Evolutionary conservation across 139 green algal genomes (phyloP).

Genomic region (Tetratostichococcus sp.): DNA sequence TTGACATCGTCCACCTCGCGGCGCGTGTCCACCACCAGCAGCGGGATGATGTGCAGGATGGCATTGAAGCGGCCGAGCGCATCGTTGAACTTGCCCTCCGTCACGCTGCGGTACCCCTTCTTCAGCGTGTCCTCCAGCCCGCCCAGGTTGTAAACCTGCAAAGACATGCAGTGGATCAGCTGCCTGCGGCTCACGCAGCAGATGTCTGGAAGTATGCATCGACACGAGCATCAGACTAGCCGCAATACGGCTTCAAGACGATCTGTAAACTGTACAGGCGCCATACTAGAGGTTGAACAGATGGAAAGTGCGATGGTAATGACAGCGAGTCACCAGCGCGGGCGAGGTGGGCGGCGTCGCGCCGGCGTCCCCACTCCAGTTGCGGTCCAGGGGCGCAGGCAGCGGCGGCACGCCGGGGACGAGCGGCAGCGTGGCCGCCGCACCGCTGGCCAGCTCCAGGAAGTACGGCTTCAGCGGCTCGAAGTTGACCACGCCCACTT

Average conservation of each 20-base stretch:
- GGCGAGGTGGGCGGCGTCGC: constrained; percentile 59
- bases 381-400: constrained; percentile 65
- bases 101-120: constrained; percentile 90
- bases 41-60: constrained; percentile 84
- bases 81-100: constrained; percentile 97
- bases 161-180: not conserved
- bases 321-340: constrained; percentile 37
- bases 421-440: constrained; percentile 60
- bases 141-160: constrained; percentile 63
- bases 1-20: constrained; percentile 93
- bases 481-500: constrained; percentile 90
- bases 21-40: constrained; percentile 85
- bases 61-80: constrained; percentile 73
- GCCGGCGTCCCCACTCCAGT: constrained; percentile 52
- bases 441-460: constrained; percentile 74
- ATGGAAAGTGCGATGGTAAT: not conserved
- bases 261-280: too few species aligned
- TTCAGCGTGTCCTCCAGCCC: constrained; percentile 60
- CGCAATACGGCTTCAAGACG: too few species aligned
- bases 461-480: constrained; percentile 83
- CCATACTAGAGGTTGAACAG: too few species aligned
- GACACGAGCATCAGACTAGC: not conserved
- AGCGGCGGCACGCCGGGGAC: constrained; percentile 60
- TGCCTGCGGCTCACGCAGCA: too few species aligned
- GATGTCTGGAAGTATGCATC: not conserved